Evolutionary conservation across 768 basidiomycete species (phyloP).

Genomic region (Fibroporia radiculosa): DNA sequence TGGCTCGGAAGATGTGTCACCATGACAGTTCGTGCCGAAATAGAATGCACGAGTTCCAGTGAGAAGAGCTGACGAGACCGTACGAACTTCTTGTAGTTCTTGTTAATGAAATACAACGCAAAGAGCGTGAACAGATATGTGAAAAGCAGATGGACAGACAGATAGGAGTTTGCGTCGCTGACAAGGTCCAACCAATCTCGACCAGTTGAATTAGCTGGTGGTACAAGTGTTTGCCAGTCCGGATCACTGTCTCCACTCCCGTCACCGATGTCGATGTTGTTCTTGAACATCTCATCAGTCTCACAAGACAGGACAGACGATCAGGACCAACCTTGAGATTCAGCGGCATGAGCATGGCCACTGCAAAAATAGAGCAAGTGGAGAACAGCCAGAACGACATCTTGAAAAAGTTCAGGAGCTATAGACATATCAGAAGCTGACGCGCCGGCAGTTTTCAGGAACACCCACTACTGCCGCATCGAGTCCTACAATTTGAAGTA

Average conservation of each 20-base stretch:
- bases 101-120: conserved; percentile 78
- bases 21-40: conserved; percentile 89
- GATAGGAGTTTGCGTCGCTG: conserved; percentile 83
- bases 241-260: conserved; percentile 32
- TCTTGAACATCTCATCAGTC: conserved; percentile 30
- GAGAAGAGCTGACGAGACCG: conserved; percentile 90
- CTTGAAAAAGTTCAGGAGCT: conserved; percentile 94
- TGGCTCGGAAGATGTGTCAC: conserved; percentile 80
- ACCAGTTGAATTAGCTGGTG: conserved; percentile 6
- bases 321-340: conserved; percentile 72
- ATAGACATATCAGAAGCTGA: conserved; percentile 1
- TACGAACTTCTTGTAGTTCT: conserved; percentile 84
- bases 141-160: conserved; percentile 84
- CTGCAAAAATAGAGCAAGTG: conserved; percentile 74
- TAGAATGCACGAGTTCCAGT: conserved; percentile 89
- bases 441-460: not conserved
- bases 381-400: conserved; percentile 92
- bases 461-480: conserved; percentile 87
- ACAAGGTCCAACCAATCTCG: conserved; percentile 82
- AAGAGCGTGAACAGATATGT: conserved; percentile 90
- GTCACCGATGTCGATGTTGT: conserved; percentile 66
- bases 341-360: conserved; percentile 86
- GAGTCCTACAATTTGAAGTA: conserved; percentile 92
- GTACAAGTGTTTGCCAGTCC: conserved; percentile 31
- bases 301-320: not conserved